A percentile compares a stretch with the other conserved stretches of the same genome.
Conservation (phyloP, 192 early-diverging fungal species). For the Coemansia sp. region DNA sequence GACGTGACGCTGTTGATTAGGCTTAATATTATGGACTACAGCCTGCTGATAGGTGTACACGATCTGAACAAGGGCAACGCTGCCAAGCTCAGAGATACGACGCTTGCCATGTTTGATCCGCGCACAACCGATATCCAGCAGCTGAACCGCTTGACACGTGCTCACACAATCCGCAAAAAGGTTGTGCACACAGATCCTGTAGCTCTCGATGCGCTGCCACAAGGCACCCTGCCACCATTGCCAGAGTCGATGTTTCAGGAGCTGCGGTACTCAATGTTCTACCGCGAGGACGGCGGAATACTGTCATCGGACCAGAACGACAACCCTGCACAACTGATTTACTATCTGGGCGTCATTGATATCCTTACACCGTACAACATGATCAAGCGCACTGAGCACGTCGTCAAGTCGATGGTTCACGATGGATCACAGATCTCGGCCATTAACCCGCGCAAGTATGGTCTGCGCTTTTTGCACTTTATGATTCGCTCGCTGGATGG, state of each 20-base stretch:
- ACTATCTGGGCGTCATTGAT: conserved; percentile 97
- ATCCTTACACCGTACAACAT: conserved; percentile 94
- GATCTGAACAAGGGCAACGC: conserved; percentile 81
- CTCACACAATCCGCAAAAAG: conserved; percentile 56
- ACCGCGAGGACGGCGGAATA: conserved; percentile 89
- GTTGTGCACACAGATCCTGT: conserved; percentile 54
- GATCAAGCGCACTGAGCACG: conserved; percentile 84
- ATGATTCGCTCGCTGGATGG: conserved; percentile 70
- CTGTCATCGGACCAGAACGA: conserved; percentile 72
- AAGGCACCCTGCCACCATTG: conserved; percentile 38
- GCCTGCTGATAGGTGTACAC: conserved; percentile 90
- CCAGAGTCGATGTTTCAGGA: conserved; percentile 57
- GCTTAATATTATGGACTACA: conserved; percentile 98
- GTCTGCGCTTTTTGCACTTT: conserved; percentile 84
- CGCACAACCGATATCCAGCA: conserved; percentile 51
- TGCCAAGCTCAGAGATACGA: conserved; percentile 88
- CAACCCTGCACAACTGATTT: conserved; percentile 68
- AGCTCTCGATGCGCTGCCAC: conserved; percentile 47
- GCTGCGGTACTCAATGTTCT: conserved; percentile 76
- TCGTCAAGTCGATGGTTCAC: conserved; percentile 80
- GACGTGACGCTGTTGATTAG: conserved; percentile 79
- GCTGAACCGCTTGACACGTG: conserved; percentile 48
- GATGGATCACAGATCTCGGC: conserved; percentile 79
- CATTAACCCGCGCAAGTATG: conserved; percentile 86
- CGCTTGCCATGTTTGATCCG: conserved; percentile 80